Evolutionary conservation across 1,284 basidiomycete genomes (phyloP).

Genomic region (Moniliella sp.): DNA sequence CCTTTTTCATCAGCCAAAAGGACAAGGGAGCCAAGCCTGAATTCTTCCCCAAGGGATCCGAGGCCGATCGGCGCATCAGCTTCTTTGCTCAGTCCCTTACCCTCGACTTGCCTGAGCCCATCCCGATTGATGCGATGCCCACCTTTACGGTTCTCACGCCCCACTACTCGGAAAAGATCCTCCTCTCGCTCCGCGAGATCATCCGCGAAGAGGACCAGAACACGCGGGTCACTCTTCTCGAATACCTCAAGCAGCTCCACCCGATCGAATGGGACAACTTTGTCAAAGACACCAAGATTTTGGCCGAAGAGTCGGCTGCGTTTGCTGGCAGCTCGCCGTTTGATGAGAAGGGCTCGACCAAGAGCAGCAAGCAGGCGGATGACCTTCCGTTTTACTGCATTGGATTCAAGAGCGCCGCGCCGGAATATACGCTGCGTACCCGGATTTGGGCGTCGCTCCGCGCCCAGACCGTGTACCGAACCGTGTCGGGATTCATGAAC

Average conservation of each 20-base stretch:
- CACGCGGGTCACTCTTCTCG: constrained; percentile 31
- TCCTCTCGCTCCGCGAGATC: constrained; percentile 32
- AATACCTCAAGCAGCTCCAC: constrained; percentile 81
- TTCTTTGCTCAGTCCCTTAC: constrained; percentile 34
- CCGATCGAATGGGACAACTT: constrained; percentile 98
- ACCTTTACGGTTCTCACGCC: constrained; percentile 33
- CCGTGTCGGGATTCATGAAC: constrained; percentile 99
- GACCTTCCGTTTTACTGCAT: constrained; percentile 97
- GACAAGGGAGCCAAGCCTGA: constrained; percentile 32
- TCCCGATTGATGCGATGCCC: constrained; percentile 33
- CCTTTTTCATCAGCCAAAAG: constrained; percentile 33
- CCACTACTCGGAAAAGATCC: constrained; percentile 33
- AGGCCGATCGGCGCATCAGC: constrained; percentile 33
- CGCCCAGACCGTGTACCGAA: constrained; percentile 89
- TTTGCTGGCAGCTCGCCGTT: constrained; percentile 57
- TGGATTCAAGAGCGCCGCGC: constrained; percentile 94
- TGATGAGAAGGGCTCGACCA: constrained; percentile 28
- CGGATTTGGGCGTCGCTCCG: constrained; percentile 96
- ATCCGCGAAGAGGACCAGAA: constrained; percentile 35
- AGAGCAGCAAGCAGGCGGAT: constrained; percentile 40
- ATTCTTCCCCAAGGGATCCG: constrained; percentile 33
- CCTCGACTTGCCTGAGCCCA: constrained; percentile 26
- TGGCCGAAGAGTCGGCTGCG: constrained; percentile 79
- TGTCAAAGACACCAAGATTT: constrained; percentile 95
- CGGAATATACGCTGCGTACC: constrained; percentile 90